Percentiles rank a stretch among this genome's conserved stretches.
These are phyloP conservation scores for Ceratobasidium sp. DNA, from an alignment of 1,284 basidiomycete species.

Conservation along the genomic window DNA sequence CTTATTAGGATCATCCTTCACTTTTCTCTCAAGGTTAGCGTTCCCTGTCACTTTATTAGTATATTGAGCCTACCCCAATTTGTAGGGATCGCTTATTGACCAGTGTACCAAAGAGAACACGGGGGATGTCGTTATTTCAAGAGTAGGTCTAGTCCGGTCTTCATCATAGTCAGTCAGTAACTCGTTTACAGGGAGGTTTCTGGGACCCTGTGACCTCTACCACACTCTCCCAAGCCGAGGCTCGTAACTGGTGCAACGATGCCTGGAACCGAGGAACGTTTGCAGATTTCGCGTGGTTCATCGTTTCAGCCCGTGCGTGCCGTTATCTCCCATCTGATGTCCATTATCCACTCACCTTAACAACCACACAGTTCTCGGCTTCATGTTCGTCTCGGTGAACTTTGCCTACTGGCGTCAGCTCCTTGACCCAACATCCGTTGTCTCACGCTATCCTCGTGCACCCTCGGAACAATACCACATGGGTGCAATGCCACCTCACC, in stretches of 20 bases:
- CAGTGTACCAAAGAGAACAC: conserved; percentile 38
- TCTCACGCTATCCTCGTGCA: conserved; percentile 38
- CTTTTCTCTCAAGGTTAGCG: conserved; percentile 28
- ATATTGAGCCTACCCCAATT: background rate
- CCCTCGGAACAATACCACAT: conserved; percentile 34
- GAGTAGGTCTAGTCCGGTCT: background rate
- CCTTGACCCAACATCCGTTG: conserved; percentile 35
- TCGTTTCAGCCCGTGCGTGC: conserved; percentile 34
- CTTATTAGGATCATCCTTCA: conserved; percentile 38
- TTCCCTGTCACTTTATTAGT: background rate
- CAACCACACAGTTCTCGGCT: conserved; percentile 26
- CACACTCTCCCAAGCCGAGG: conserved; percentile 1
- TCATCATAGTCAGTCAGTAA: background rate
- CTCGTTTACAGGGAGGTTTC: conserved; percentile 11
- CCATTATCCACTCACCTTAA: background rate
- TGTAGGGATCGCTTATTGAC: conserved; percentile 23
- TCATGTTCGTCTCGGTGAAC: conserved; percentile 36
- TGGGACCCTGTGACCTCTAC: conserved; percentile 27
- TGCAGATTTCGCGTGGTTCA: conserved; percentile 39
- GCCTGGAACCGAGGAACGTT: conserved; percentile 38
- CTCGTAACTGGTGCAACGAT: conserved; percentile 29
- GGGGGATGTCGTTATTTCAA: conserved; percentile 23
- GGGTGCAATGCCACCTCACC: conserved; percentile 33
- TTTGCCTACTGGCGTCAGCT: conserved; percentile 40
- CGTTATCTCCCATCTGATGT: background rate